Evolutionary conservation across 495 filamentous ascomycete species (phyloP).

Genomic region (Neurospora terricola): DNA sequence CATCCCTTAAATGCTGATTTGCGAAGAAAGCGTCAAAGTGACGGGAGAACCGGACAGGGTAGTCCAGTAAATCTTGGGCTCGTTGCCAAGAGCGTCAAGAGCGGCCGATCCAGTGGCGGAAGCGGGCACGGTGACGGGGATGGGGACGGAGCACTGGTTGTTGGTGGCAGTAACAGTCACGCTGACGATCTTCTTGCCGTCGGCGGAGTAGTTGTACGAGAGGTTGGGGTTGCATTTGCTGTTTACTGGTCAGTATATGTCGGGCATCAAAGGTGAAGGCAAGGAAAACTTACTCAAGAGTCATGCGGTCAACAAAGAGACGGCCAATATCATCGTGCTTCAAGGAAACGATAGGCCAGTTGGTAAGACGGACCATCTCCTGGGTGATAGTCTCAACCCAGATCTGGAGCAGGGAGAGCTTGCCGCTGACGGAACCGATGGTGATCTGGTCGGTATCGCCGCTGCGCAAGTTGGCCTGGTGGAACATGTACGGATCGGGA

Average conservation of each 20-base stretch:
- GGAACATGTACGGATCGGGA: constrained; percentile 42
- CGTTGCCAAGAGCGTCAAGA: constrained; percentile 46
- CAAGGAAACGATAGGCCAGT: constrained; percentile 46
- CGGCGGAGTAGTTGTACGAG: constrained; percentile 31
- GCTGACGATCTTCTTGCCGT: constrained; percentile 34
- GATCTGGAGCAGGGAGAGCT: constrained; percentile 47
- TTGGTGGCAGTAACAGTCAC: constrained; percentile 44
- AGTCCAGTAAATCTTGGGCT: constrained; percentile 53
- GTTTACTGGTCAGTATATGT: not conserved
- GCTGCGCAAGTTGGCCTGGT: constrained; percentile 52
- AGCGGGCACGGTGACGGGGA: constrained; percentile 49
- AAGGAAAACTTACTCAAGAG: constrained; percentile 31
- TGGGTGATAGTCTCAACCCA: constrained; percentile 51
- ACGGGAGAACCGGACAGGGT: constrained; percentile 42
- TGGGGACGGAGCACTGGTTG: constrained; percentile 34
- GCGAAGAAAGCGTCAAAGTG: constrained; percentile 32
- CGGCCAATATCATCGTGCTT: constrained; percentile 48
- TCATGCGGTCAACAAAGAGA: constrained; percentile 40
- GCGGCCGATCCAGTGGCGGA: constrained; percentile 28
- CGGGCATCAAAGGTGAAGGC: not conserved
- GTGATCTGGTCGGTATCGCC: constrained; percentile 35
- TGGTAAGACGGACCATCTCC: constrained; percentile 48
- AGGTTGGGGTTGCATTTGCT: constrained; percentile 41
- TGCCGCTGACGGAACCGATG: constrained; percentile 38
- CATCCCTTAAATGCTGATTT: not conserved